These are phyloP conservation scores for Brettanomyces anomalus DNA, from an alignment of 805 yeast species.

Conservation along the genomic window DNA sequence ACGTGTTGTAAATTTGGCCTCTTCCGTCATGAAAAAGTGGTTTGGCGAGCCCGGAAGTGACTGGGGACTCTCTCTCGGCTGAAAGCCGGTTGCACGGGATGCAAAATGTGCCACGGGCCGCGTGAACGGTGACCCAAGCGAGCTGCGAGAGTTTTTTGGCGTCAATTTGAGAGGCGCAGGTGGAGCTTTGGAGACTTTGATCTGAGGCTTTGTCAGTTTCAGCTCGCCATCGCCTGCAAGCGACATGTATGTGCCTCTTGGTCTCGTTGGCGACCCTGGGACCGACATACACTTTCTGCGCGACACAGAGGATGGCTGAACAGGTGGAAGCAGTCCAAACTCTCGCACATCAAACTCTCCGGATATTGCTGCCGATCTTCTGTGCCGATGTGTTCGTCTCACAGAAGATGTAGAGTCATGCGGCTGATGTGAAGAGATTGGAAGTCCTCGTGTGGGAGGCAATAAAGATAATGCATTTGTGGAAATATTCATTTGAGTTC, in stretches of 20 bases:
- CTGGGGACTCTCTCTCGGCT: background rate
- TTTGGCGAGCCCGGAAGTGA: conserved; percentile 2
- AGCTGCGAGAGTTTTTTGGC: background rate
- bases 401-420: conserved; percentile 20
- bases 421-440: background rate
- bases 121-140: background rate
- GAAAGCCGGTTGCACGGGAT: background rate
- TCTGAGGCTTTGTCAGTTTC: too few relatives aligned
- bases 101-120: background rate
- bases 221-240: too few relatives aligned
- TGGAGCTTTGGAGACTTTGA: too few relatives aligned
- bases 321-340: conserved; percentile 14
- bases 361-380: conserved; percentile 81
- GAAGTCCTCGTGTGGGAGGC: background rate
- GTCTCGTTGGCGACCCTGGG: conserved; percentile 7
- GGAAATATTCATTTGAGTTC: background rate
- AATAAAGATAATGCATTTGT: background rate
- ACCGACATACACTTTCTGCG: conserved; percentile 12
- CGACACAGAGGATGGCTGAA: conserved; percentile 1
- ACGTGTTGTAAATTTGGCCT: conserved; percentile 18
- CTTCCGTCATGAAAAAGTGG: conserved; percentile 24
- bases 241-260: too few relatives aligned
- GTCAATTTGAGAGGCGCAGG: too few relatives aligned
- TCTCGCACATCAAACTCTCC: conserved; percentile 61
- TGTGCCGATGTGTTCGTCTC: conserved; percentile 62